Evolutionary conservation across 768 basidiomycete genomes (phyloP).

Genomic region (Agaricus sinodeliciosus): DNA sequence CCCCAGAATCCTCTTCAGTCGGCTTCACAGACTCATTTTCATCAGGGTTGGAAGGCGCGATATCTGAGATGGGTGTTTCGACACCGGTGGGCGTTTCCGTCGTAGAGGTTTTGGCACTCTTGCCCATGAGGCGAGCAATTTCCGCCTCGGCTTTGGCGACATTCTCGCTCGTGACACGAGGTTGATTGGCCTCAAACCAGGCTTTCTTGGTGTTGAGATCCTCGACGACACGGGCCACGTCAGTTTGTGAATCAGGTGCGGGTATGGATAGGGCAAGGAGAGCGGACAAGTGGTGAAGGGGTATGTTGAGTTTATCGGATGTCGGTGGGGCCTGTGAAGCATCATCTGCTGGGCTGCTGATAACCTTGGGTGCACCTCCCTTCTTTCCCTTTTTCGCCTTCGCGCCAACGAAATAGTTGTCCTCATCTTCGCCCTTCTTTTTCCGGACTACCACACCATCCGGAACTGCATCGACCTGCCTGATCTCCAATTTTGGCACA

Average conservation of each 20-base stretch:
- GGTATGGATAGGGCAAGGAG: slow-evolving; percentile 86
- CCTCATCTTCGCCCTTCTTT: slow-evolving; percentile 90
- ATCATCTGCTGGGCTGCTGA: slow-evolving; percentile 28
- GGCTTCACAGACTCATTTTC: slow-evolving; percentile 41
- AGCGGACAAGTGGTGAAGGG: slow-evolving; percentile 81
- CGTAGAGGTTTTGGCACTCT: slow-evolving; percentile 26
- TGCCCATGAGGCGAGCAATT: slow-evolving; percentile 52
- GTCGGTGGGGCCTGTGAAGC: slow-evolving; percentile 19
- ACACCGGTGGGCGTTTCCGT: slow-evolving; percentile 21
- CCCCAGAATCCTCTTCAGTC: neutral
- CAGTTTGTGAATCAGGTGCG: slow-evolving; percentile 69
- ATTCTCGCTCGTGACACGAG: slow-evolving; percentile 70
- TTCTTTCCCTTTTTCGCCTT: slow-evolving; percentile 62
- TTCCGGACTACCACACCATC: slow-evolving; percentile 73
- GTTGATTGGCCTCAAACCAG: slow-evolving; percentile 93
- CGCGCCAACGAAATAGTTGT: slow-evolving; percentile 69
- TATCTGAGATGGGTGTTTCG: slow-evolving; percentile 23
- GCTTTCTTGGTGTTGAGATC: slow-evolving; percentile 91
- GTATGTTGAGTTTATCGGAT: slow-evolving; percentile 53
- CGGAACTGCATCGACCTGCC: slow-evolving; percentile 70
- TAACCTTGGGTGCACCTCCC: slow-evolving; percentile 28
- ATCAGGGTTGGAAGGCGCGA: slow-evolving; percentile 29
- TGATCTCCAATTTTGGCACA: slow-evolving; percentile 76
- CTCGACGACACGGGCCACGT: slow-evolving; percentile 79
- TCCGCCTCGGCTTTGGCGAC: slow-evolving; percentile 74